Base-by-base conservation (phyloP, 306 rosid species). In the Casuarina equisetifolia region DNA sequence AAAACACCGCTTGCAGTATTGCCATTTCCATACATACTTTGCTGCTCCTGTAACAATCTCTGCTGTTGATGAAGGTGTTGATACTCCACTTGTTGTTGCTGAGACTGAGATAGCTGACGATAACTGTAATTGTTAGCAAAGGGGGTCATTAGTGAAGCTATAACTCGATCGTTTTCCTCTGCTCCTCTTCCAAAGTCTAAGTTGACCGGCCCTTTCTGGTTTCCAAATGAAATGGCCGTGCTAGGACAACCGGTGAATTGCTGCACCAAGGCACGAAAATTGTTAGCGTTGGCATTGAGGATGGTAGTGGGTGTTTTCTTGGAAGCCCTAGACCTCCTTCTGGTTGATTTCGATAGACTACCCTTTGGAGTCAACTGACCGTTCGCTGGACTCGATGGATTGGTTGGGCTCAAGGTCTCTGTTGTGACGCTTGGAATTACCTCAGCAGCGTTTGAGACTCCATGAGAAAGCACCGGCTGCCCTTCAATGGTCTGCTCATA, bases 211-310 rank as follows among this genome's bases (percentile, higher is more conserved):
- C 97, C 97, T 74, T 75, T 90, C 58, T 82, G 90, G 81, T 59
- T 82, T 2, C 88, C 88, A 49, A 85, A 67, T 9, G 90, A 79
- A 71, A 66, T 32, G 80, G 82, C 10, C 19, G 85, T 77, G 69
- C 54, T 73, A 39, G 92, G 88, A 72, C 96, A 89, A 7, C 97
- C 97, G 0, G 97, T 93, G 80, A 93, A 91, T 55, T 93, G 96
- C 19, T 93, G 97, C 20, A 93, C 97, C 19, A 93, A 64, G n/a
- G 89, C 89, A 78, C 94, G 85, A 32, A 93, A 93, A 78, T 91
- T 91, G 57, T 80, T 79, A 72, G 96, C 75, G 63, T 83, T 88
- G 69, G 97, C 97, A 39, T 81, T 93, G 35, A 93, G 91, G 44
- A 84, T 90, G 8, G 93, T 91, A 38, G 87, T 86, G 25, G 96